Percentiles rank a stretch among this genome's conserved stretches.
Conservation (phyloP, 108 stramenopile species). For the Stephanodiscus triporus region DNA sequence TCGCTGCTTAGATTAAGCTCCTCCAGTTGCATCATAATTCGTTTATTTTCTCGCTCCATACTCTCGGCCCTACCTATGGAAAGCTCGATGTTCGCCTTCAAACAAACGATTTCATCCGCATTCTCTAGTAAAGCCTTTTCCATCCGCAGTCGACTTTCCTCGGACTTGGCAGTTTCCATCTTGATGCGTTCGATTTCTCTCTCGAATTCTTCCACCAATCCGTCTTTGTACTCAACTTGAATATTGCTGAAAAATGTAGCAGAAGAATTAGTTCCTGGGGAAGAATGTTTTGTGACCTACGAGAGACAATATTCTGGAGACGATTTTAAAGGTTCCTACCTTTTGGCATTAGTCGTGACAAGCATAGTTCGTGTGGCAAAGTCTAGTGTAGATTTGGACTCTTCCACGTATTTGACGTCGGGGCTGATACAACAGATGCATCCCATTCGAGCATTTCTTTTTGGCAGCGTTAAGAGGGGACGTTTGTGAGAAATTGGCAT, state of each 20-base stretch:
- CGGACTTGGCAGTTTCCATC: conserved; percentile 38
- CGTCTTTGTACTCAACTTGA: conserved; percentile 36
- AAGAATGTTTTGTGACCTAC: background rate
- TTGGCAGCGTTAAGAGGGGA: background rate
- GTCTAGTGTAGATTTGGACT: conserved; percentile 96
- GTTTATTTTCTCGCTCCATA: conserved; percentile 29
- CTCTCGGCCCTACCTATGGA: conserved; percentile 19
- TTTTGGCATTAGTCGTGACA: conserved; percentile 99
- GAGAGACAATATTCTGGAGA: background rate
- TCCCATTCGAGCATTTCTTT: conserved; percentile 73
- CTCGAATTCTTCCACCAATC: conserved; percentile 34
- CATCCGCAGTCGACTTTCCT: conserved; percentile 31
- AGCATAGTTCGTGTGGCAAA: conserved; percentile 99
- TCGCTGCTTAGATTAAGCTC: conserved; percentile 19
- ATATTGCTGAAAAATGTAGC: background rate
- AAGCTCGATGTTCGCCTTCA: conserved; percentile 34
- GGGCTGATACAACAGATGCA: conserved; percentile 93
- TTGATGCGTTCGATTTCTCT: conserved; percentile 47
- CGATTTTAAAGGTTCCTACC: conserved; percentile 59
- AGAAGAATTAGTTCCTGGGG: background rate
- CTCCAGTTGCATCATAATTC: conserved; percentile 29
- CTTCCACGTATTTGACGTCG: conserved; percentile 96
- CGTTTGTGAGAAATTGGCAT: background rate
- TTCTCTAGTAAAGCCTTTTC: conserved; percentile 30
- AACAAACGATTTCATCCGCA: conserved; percentile 32